These are phyloP conservation scores for Trichoderma breve DNA, from an alignment of 2,329 filamentous ascomycete species.

Conservation along the genomic window DNA sequence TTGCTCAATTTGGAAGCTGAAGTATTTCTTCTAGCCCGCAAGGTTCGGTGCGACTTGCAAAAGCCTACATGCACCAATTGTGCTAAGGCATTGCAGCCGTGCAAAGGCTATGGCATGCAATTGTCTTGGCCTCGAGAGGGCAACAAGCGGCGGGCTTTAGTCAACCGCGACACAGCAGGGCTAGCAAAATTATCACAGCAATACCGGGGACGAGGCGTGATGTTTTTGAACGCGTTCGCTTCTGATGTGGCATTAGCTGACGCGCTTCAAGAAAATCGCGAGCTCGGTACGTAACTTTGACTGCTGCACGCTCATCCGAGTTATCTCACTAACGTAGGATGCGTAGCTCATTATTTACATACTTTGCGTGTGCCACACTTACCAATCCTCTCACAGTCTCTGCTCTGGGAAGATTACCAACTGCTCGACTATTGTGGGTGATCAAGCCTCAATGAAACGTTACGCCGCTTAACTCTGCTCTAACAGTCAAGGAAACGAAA, in stretches of 20 bases:
- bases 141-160: slow-evolving; percentile 12
- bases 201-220: not conserved
- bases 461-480: not conserved
- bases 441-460: not conserved
- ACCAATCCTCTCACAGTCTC: not conserved
- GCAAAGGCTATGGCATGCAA: slow-evolving; percentile 20
- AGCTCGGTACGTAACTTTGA: not conserved
- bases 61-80: slow-evolving; percentile 17
- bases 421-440: not conserved
- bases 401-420: not conserved
- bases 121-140: slow-evolving; percentile 19
- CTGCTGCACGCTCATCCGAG: not conserved
- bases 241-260: slow-evolving; percentile 9
- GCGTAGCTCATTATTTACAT: not conserved
- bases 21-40: not conserved
- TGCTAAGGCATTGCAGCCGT: not conserved
- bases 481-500: slow-evolving; percentile 13
- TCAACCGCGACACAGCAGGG: not conserved
- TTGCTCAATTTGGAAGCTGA: not conserved
- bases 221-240: slow-evolving; percentile 1
- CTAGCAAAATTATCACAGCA: not conserved
- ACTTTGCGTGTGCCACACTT: not conserved
- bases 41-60: slow-evolving; percentile 13
- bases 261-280: not conserved
- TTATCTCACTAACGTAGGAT: not conserved